These are phyloP conservation scores for Cercospora nicotianae DNA, from an alignment of 2,329 filamentous ascomycete species.

Conservation along the genomic window DNA sequence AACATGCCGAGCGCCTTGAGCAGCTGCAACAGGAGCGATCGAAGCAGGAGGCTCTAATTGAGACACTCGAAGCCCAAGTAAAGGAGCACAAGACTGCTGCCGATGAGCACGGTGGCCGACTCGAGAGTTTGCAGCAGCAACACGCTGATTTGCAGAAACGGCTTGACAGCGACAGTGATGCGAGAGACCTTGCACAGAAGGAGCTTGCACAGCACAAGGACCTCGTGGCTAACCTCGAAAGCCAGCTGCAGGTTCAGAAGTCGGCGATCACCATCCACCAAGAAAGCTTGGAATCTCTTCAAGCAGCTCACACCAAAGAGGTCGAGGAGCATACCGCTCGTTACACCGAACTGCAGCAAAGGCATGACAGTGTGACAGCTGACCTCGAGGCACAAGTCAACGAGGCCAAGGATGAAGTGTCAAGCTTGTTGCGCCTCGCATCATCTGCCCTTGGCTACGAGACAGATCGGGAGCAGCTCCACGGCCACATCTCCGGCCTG, in stretches of 20 bases:
- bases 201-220: constrained; percentile 54
- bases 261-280: constrained; percentile 56
- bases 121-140: constrained; percentile 71
- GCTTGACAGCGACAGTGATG: constrained; percentile 64
- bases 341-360: constrained; percentile 39
- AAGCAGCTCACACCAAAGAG: constrained; percentile 56
- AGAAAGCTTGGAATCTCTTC: constrained; percentile 54
- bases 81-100: constrained; percentile 78
- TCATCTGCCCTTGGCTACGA: constrained; percentile 65
- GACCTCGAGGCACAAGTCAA: constrained; percentile 61
- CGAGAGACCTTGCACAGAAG: constrained; percentile 57
- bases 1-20: constrained; percentile 67
- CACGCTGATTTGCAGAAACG: constrained; percentile 66
- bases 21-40: constrained; percentile 51
- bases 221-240: constrained; percentile 57
- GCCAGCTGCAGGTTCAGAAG: constrained; percentile 58
- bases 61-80: constrained; percentile 68
- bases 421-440: constrained; percentile 62
- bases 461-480: constrained; percentile 46
- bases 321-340: constrained; percentile 50
- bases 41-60: constrained; percentile 54
- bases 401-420: constrained; percentile 59
- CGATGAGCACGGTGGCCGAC: constrained; percentile 64
- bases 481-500: constrained; percentile 46
- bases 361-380: constrained; percentile 36